These are phyloP conservation scores for Melastoma candidum DNA, from an alignment of 441 rosid species.

Conservation along the genomic window DNA sequence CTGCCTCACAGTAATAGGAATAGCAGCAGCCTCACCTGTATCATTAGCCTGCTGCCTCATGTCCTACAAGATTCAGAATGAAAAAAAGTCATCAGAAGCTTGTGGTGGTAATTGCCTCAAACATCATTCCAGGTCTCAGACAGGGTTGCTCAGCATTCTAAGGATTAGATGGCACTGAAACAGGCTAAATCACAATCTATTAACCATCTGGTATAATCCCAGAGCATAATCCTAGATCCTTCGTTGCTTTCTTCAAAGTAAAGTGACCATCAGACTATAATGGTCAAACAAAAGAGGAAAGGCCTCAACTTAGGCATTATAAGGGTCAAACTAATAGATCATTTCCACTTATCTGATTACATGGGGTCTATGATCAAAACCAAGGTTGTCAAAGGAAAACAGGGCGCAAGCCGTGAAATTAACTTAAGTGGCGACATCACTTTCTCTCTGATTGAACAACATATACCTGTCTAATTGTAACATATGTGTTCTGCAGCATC, in stretches of 20 bases:
- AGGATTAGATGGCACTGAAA: too few species aligned
- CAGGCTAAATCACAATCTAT: too few species aligned
- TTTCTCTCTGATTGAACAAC: neutral
- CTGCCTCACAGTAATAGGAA: slow-evolving; percentile 95
- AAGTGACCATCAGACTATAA: neutral
- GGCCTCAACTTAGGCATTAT: too few species aligned
- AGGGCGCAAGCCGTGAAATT: too few species aligned
- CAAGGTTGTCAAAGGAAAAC: too few species aligned
- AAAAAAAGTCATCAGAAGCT: slow-evolving; percentile 1
- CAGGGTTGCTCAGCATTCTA: too few species aligned
- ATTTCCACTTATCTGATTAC: too few species aligned
- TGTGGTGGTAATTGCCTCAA: neutral
- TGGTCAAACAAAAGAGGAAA: too few species aligned
- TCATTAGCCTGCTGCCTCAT: slow-evolving; percentile 96
- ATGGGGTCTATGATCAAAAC: too few species aligned
- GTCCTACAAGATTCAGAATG: slow-evolving; percentile 33
- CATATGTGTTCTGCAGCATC: slow-evolving; percentile 72
- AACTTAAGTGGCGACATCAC: too few species aligned
- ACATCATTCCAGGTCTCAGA: neutral
- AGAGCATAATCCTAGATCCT: neutral
- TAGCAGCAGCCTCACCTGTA: slow-evolving; percentile 82
- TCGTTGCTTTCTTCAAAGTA: neutral
- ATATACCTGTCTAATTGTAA: slow-evolving; percentile 77
- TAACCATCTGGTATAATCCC: neutral
- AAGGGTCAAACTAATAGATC: too few species aligned